These are phyloP conservation scores for Nadsonia commutata DNA, from an alignment of 1,139 yeast genomes.

Conservation along the genomic window DNA sequence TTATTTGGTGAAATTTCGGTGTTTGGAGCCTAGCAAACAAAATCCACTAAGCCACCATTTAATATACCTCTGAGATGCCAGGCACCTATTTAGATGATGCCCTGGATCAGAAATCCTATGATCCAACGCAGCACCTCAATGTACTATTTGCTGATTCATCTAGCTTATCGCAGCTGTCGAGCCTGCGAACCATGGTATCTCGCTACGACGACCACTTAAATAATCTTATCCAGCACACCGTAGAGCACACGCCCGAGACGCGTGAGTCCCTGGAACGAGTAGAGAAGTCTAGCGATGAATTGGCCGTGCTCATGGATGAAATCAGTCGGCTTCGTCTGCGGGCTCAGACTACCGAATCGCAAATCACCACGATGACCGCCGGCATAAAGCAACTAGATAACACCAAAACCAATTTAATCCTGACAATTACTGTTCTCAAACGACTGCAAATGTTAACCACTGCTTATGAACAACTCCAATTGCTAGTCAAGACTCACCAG, in stretches of 20 bases:
- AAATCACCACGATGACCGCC: constrained; percentile 56
- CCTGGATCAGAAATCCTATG: constrained; percentile 19
- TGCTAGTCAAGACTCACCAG: constrained; percentile 32
- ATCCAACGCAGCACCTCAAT: constrained; percentile 28
- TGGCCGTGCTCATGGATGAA: constrained; percentile 25
- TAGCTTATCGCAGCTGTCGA: constrained; percentile 11
- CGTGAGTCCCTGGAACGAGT: constrained; percentile 13
- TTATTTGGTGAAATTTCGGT: too few relatives aligned
- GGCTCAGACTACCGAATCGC: constrained; percentile 42
- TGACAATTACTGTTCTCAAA: constrained; percentile 73
- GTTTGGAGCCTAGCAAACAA: too few relatives aligned
- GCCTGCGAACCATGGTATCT: constrained; percentile 17
- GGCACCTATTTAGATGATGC: constrained; percentile 2
- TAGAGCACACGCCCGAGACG: constrained; percentile 23
- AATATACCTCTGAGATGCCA: too few relatives aligned
- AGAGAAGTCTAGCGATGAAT: constrained; percentile 19
- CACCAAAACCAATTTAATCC: constrained; percentile 67
- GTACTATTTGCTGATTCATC: constrained; percentile 19
- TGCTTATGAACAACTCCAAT: constrained; percentile 54
- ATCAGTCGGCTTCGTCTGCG: constrained; percentile 33
- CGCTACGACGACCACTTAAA: constrained; percentile 35
- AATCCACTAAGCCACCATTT: too few relatives aligned
- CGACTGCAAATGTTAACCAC: constrained; percentile 75
- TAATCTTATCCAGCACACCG: constrained; percentile 24
- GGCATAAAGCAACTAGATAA: constrained; percentile 68